Evolutionary conservation across 306 rosid species (phyloP), one percentile per base, ranked within the genome.

Genomic region (Potentilla sterilis): DNA sequence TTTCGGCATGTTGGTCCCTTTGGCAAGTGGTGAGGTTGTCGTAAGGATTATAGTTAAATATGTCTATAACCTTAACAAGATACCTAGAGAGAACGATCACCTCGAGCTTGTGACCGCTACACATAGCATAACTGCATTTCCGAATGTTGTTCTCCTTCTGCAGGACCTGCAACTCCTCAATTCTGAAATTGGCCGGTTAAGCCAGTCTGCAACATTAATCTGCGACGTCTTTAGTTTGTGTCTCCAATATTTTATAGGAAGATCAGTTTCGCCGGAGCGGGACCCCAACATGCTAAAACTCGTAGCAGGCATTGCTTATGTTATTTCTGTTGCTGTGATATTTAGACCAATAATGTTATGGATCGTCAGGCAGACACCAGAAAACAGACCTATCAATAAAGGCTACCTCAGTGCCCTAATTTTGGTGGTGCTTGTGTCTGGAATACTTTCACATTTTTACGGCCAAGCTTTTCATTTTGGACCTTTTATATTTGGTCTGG

Each of bases 401-500:
- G 37, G 19, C 43, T 84, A 76, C 59, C 22, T 84, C 37, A 72
- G 69, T 57, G 0, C 64, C 8, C 74, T 86, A 57, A 19, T 87
- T 22, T 2, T 69, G 3, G 19, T 80, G 51, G 69, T 92, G n/a
- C 64, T 90, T 16, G 44, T 9, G 0, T 38, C 88, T 1, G 81
- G 87, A 4, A 35, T 55, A 13, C 0, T 78, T 19, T 19, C 90
- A 1, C 11, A 74, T 54, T 0, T 9, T 0, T 69, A 79, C 28
- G 67, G 67, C 15, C 90, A 85, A 55, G 51, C 74, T 7, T 78
- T 85, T 19, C 1, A 62, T 2, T 65, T 84, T 3, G 96, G 97
- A 11, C 89, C 89, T 67, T 78, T 82, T 37, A 22, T 92, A 14
- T 67, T 92, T 24, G 97, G 97, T 3, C 54, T 92, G 72, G 73